Conservation (phyloP, 2,329 filamentous ascomycete species). For the Aspergillus caelatus region DNA sequence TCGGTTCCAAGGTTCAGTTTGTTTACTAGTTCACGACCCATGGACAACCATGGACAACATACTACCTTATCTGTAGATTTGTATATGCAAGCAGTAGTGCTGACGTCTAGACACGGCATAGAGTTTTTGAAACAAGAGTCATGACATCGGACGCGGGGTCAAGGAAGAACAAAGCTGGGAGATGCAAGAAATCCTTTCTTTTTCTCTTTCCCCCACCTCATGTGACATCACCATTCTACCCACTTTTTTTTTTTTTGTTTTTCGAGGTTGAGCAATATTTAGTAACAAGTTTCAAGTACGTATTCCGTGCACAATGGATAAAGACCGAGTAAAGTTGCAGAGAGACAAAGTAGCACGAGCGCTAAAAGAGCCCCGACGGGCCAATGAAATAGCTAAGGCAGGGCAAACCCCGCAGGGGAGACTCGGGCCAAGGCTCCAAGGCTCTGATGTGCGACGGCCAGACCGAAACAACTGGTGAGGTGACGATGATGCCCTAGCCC, state of each 20-base stretch:
- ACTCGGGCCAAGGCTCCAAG: conserved; percentile 12
- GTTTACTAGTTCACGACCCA: conserved; percentile 15
- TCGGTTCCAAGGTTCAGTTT: conserved; percentile 15
- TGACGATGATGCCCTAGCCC: conserved; percentile 10
- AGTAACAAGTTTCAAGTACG: conserved; percentile 2
- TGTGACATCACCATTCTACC: conserved; percentile 17
- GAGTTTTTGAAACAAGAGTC: background rate
- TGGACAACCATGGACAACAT: background rate
- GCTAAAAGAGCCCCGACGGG: conserved; percentile 12
- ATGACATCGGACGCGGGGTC: background rate
- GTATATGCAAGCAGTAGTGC: background rate
- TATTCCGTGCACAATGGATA: background rate
- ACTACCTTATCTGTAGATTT: background rate
- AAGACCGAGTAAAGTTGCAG: conserved; percentile 23
- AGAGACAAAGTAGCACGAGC: conserved; percentile 16
- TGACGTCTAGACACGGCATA: background rate
- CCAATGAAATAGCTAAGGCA: conserved; percentile 19
- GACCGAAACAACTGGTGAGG: conserved; percentile 1
- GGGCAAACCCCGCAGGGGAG: conserved; percentile 20
- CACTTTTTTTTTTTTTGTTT: background rate
- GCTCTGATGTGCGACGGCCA: conserved; percentile 2
- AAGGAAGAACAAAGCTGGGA: background rate
- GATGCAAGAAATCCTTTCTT: background rate
- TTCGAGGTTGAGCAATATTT: background rate
- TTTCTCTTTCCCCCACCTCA: conserved; percentile 1